phyloP scores from a whole-genome alignment of 306 rosid genomes.

The Quercus glauca region DNA sequence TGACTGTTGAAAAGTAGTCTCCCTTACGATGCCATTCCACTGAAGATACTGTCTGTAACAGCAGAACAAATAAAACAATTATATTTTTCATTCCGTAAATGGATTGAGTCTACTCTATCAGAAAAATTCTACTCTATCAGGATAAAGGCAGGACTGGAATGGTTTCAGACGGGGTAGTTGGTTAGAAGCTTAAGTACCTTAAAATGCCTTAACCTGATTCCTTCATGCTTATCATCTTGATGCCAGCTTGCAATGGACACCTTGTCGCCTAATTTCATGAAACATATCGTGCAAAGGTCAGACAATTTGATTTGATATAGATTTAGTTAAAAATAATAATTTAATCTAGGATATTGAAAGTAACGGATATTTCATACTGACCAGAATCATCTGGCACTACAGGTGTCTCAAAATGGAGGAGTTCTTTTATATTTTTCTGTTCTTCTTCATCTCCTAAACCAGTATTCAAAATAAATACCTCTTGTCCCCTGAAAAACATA shows the following conservation, averaged over 20 bases:
- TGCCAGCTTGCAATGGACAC: slow-evolving; percentile 67
- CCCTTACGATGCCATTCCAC: slow-evolving; percentile 97
- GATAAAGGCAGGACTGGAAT: slow-evolving; percentile 8
- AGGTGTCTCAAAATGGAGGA: slow-evolving; percentile 54
- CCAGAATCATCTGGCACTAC: slow-evolving; percentile 56
- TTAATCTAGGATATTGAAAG: background rate
- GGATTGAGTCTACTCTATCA: background rate
- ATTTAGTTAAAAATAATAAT: too few species aligned
- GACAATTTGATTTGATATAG: slow-evolving; percentile 1
- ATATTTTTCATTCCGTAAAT: slow-evolving; percentile 10
- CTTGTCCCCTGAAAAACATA: slow-evolving; percentile 63
- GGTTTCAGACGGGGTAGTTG: background rate
- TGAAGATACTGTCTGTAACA: slow-evolving; percentile 73
- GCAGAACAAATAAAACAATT: slow-evolving; percentile 18
- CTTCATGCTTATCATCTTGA: slow-evolving; percentile 63
- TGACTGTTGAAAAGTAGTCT: slow-evolving; percentile 86
- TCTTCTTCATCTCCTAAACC: slow-evolving; percentile 77
- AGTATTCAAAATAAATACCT: slow-evolving; percentile 66
- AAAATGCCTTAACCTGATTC: slow-evolving; percentile 72
- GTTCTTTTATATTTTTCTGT: slow-evolving; percentile 59
- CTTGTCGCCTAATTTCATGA: slow-evolving; percentile 28
- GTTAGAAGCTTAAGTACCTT: slow-evolving; percentile 56
- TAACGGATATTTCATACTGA: slow-evolving; percentile 31
- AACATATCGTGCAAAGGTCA: slow-evolving; percentile 21
- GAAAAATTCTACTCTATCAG: slow-evolving; percentile 8